Conservation (phyloP, 1,284 basidiomycete species). For the Fomitopsis betulina region DNA sequence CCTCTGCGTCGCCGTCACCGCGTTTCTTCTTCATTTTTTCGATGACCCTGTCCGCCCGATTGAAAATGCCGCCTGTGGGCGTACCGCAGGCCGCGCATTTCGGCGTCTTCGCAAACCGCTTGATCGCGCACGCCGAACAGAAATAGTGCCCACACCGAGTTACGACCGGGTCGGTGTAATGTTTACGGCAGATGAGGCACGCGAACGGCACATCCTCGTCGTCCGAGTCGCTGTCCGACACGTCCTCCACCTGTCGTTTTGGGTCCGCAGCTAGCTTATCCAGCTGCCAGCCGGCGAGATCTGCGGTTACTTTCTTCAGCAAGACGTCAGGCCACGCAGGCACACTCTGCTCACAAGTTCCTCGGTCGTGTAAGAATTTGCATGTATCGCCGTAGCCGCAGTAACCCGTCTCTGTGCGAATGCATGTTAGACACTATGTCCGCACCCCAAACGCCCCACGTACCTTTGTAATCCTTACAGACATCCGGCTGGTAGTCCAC, state of each 20-base stretch:
- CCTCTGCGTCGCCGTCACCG: conserved; percentile 39
- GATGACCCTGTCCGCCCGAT: conserved; percentile 81
- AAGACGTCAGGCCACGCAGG: conserved; percentile 5
- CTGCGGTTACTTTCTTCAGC: conserved; percentile 36
- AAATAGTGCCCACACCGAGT: conserved; percentile 98
- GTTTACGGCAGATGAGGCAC: conserved; percentile 92
- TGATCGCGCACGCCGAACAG: conserved; percentile 91
- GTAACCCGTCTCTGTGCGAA: conserved; percentile 84
- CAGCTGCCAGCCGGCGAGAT: conserved; percentile 97
- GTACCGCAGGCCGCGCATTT: conserved; percentile 96
- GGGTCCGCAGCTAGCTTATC: conserved; percentile 79
- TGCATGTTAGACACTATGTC: conserved; percentile 16
- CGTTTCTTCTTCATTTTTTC: conserved; percentile 68
- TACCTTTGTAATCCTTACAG: conserved; percentile 99
- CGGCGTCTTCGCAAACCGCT: conserved; percentile 89
- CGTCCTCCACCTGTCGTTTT: conserved; percentile 54
- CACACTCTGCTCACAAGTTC: conserved; percentile 60
- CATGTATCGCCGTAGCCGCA: conserved; percentile 99
- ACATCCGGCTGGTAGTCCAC: conserved; percentile 99
- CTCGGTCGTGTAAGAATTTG: conserved; percentile 90
- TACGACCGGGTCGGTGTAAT: conserved; percentile 92
- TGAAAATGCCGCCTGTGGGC: conserved; percentile 93
- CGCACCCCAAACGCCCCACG: conserved; percentile 16
- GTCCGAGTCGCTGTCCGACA: conserved; percentile 44
- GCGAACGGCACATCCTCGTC: conserved; percentile 95